These are phyloP conservation scores for Trichoderma polysporum DNA, from an alignment of 2,329 filamentous ascomycete species.

Conservation along the genomic window DNA sequence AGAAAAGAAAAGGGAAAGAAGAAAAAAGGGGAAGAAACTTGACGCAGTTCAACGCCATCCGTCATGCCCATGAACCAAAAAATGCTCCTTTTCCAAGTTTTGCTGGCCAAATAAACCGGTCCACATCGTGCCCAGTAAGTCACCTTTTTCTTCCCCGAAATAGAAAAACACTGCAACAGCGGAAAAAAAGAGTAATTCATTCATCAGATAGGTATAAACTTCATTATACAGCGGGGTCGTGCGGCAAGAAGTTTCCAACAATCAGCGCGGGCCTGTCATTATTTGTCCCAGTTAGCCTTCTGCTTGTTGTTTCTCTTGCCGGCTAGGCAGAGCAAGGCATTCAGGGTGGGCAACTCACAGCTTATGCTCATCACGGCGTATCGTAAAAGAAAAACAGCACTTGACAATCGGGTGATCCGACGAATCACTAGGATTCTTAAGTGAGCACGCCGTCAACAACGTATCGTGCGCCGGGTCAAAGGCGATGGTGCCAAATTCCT, in stretches of 20 bases:
- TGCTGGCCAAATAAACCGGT: neutral
- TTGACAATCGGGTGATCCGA: slow-evolving; percentile 73
- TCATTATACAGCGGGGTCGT: slow-evolving; percentile 54
- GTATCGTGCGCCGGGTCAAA: slow-evolving; percentile 94
- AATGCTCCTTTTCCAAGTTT: neutral
- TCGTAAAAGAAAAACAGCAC: slow-evolving; percentile 98
- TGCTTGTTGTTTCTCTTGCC: neutral
- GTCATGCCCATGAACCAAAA: neutral
- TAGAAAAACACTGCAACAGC: neutral
- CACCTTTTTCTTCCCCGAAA: neutral
- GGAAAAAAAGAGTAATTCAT: neutral
- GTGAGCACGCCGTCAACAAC: slow-evolving; percentile 85
- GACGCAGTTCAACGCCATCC: slow-evolving; percentile 7
- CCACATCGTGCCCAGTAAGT: neutral
- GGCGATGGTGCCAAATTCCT: slow-evolving; percentile 96
- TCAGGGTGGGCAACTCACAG: slow-evolving; percentile 64
- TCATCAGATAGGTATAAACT: neutral
- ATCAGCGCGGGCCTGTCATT: slow-evolving; percentile 80
- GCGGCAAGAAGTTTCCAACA: slow-evolving; percentile 93
- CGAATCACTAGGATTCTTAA: slow-evolving; percentile 76
- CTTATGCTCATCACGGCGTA: slow-evolving; percentile 90
- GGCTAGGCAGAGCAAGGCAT: neutral
- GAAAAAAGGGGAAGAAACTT: neutral
- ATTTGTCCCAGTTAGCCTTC: slow-evolving; percentile 3
- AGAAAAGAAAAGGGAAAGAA: neutral